Evolutionary conservation across 768 basidiomycete species (phyloP).

Genomic region (Trametes meyenii): DNA sequence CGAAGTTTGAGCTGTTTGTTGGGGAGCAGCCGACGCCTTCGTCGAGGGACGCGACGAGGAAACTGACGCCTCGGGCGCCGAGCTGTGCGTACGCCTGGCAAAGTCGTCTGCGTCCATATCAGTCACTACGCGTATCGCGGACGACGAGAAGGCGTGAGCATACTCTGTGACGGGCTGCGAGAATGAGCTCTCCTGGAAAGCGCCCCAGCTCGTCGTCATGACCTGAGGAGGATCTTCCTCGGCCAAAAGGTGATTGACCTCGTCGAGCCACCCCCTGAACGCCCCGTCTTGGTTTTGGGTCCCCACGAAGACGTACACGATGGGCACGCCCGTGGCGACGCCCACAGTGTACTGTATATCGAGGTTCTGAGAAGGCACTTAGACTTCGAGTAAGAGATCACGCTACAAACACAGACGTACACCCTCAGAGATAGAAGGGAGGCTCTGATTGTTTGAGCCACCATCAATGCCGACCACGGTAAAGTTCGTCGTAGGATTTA

Average conservation of each 20-base stretch:
- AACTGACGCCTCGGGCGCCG: constrained; percentile 36
- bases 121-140: constrained; percentile 37
- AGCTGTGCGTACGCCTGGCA: constrained; percentile 39
- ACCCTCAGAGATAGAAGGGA: constrained; percentile 41
- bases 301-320: constrained; percentile 53
- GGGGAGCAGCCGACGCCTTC: constrained; percentile 37
- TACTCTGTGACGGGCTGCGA: constrained; percentile 20
- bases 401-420: not conserved
- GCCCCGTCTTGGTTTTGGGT: constrained; percentile 23
- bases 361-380: constrained; percentile 16
- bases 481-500: constrained; percentile 27
- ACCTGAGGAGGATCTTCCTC: constrained; percentile 32
- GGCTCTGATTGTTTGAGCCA: constrained; percentile 34
- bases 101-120: constrained; percentile 41
- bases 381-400: not conserved
- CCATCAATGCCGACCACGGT: constrained; percentile 29
- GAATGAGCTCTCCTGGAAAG: constrained; percentile 48
- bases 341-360: constrained; percentile 32
- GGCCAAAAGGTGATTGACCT: constrained; percentile 45
- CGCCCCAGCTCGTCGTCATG: constrained; percentile 37
- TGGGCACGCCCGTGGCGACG: constrained; percentile 49
- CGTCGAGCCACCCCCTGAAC: constrained; percentile 36
- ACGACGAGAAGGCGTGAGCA: constrained; percentile 52
- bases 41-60: constrained; percentile 41
- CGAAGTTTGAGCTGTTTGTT: constrained; percentile 34